phyloP scores from a whole-genome alignment of 2,329 filamentous ascomycete genomes.

The Emmonsia crescens region DNA sequence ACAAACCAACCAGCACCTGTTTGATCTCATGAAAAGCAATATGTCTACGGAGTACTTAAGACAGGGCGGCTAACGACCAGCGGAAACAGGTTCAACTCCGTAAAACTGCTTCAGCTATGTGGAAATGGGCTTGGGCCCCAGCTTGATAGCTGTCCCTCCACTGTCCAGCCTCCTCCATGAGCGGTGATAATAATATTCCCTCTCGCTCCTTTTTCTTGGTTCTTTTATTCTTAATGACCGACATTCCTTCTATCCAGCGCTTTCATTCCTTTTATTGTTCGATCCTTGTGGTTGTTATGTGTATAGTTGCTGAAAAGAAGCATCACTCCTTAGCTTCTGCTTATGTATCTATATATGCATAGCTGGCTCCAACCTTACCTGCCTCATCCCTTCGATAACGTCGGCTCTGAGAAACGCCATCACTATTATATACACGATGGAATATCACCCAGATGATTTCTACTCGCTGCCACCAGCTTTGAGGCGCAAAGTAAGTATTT shows the following conservation, averaged over 20 bases:
- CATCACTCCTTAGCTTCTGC: neutral
- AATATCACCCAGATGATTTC: constrained; percentile 28
- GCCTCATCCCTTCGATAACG: neutral
- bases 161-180: neutral
- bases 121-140: neutral
- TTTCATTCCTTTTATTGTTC: neutral
- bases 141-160: neutral
- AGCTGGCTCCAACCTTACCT: neutral
- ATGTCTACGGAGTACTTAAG: neutral
- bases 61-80: neutral
- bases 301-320: neutral
- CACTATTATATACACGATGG: constrained; percentile 1
- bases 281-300: neutral
- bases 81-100: neutral
- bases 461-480: constrained; percentile 46
- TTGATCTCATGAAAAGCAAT: neutral
- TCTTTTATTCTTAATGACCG: neutral
- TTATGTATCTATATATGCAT: neutral
- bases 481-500: constrained; percentile 45
- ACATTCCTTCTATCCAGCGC: neutral
- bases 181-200: neutral
- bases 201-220: neutral
- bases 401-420: neutral
- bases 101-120: neutral
- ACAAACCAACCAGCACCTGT: neutral